Evolutionary conservation across 179 eudicot species (phyloP), one percentile per base, ranked within the genome.

Genomic region (Heliamphora ciliata): DNA sequence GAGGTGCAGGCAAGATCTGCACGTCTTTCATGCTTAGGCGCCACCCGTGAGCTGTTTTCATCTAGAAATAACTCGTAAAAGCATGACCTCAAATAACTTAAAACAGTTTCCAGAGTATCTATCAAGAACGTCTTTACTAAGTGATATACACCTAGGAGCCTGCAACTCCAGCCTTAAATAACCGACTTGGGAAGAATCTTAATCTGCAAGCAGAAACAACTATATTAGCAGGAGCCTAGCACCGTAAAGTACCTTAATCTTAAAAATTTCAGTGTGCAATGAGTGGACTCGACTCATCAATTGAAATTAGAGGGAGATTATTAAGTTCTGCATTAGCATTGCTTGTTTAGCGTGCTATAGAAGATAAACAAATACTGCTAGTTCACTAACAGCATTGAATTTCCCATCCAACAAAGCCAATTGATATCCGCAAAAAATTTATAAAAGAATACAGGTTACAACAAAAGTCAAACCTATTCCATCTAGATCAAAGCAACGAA

Each of bases 1-100:
- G 95, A 79, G 90, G 86, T 80, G 81, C 87, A 14, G 92, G 91
- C 84, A 94, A 82, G 48, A 91, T 84, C 75, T 89, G 90, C 88
- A 91, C 79, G 83, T 92, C 90, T 75, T 91, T 90, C 91, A 91
- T 87, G 89, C 94, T 88, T 80, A 89, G 71, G 80, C 89, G 90
- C 94, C 98, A 91, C 68, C 81, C 86, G 84, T 91, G 92, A 81
- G 88, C 81, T 82, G 89, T 82, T 88, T 92, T 91, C 97, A 90
- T 91, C 65, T 86, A 84, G 50, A 82, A 74, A 79, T 86, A 79
- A 86, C 11, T 66, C 86, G 88, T 88, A 83, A 86, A 82, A 82
- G 85, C 46, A 83, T 44, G 71, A 71, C 81, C 74, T 83, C 31
- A 76, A 48, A 85, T 81, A 65, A 21, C 71, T 8, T 82, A 46